Evolutionary conservation across 139 green algal species (phyloP), one percentile per base, ranked within the genome.

Genomic region (Asterochloris sp.): DNA sequence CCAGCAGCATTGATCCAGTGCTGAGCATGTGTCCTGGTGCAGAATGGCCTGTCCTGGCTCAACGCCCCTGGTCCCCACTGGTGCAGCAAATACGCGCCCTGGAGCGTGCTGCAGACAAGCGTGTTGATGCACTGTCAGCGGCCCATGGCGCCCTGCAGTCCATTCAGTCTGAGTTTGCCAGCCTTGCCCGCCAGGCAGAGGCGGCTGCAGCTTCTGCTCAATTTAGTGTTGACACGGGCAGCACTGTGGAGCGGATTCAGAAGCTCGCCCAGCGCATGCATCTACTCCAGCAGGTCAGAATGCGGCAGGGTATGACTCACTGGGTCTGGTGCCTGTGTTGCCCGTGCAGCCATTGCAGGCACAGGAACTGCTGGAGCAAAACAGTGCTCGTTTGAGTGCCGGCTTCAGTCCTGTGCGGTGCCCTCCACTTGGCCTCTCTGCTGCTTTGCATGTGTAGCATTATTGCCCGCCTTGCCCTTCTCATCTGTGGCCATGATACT

Each of bases 81-180:
- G 23, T 80, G 60, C 76, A 80, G 76, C 76, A 80, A 54, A 80
- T 80, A 16, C 38, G 76, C 60, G 60, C 73, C 62, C 77, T 73
- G 60, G 61, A 81, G 63, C 68, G 62, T 62, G 17, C 62, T 62
- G 62, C 77, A 81, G 77, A 81, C 28, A 26, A 23, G 24, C 77
- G 47, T 27, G 29, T 26, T n/a, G 16, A 69, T 16, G 63, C 73
- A 26, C n/a, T 81, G 13, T n/a, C 62, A 11, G 27, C 27, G 14
- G 60, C 69, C 28, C 27, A 74, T 28, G 13, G 61, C 62, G 21
- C 28, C 27, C 13, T 81, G 63, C 27, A 71, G 10, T 4, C 21
- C 13, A 62, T 81, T 1, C 11, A 62, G 62, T 23, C 16, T 14
- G 77, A 81, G 77, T 64, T 81, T 0, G 19, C 9, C 16, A 63